These are phyloP conservation scores for Cicer judaicum DNA, from an alignment of 306 rosid species.

Conservation along the genomic window DNA sequence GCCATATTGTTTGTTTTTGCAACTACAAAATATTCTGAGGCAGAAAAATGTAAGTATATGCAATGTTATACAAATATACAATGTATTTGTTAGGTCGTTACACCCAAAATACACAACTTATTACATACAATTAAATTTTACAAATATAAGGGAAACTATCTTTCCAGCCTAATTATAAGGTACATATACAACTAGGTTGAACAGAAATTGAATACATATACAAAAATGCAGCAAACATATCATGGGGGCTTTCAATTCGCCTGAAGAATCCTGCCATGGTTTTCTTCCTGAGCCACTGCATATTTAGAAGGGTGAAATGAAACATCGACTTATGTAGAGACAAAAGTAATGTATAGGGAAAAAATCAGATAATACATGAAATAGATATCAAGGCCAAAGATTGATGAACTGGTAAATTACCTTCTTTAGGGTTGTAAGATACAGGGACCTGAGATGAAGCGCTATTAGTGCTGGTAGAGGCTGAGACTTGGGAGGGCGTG, in stretches of 20 bases:
- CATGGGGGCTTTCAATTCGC: slow-evolving; percentile 56
- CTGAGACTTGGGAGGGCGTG: slow-evolving; percentile 32
- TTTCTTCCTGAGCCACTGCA: slow-evolving; percentile 73
- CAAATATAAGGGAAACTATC: slow-evolving; percentile 36
- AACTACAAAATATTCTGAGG: slow-evolving; percentile 9
- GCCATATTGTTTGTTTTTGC: slow-evolving; percentile 9
- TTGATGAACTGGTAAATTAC: slow-evolving; percentile 37
- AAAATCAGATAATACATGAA: slow-evolving; percentile 19
- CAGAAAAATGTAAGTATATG: slow-evolving; percentile 1
- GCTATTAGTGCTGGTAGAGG: slow-evolving; percentile 38
- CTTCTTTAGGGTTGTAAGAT: slow-evolving; percentile 55
- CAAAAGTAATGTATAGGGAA: neutral
- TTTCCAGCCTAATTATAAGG: slow-evolving; percentile 41
- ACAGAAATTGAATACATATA: slow-evolving; percentile 36
- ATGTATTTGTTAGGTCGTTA: slow-evolving; percentile 6
- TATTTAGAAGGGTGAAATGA: slow-evolving; percentile 38
- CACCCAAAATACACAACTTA: slow-evolving; percentile 19
- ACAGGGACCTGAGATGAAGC: slow-evolving; percentile 31
- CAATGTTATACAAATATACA: slow-evolving; percentile 33
- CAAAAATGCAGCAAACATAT: slow-evolving; percentile 13
- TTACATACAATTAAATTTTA: slow-evolving; percentile 42
- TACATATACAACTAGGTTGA: slow-evolving; percentile 28
- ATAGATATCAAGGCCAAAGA: slow-evolving; percentile 22
- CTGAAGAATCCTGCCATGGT: slow-evolving; percentile 73
- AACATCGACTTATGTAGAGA: neutral